Evolutionary conservation across 805 yeast species (phyloP).

Genomic region (Candida chilensis): DNA sequence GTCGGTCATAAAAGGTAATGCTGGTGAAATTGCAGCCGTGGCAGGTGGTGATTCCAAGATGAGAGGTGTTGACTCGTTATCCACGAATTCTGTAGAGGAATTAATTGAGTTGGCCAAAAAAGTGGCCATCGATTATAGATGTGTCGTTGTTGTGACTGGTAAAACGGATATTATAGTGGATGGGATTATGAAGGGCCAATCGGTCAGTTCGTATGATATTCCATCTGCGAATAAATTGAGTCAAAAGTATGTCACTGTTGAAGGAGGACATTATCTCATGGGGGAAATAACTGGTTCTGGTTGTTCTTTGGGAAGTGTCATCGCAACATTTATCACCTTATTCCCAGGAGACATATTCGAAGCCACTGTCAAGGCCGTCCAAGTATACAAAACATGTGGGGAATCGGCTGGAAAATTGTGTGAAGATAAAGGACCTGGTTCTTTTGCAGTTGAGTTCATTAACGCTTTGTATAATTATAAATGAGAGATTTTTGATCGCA

Average conservation of each 20-base stretch:
- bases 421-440: constrained; percentile 39
- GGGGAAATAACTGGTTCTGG: constrained; percentile 75
- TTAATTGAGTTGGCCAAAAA: constrained; percentile 30
- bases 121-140: constrained; percentile 40
- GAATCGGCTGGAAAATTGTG: constrained; percentile 31
- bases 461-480: constrained; percentile 29
- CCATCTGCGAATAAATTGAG: constrained; percentile 6
- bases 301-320: constrained; percentile 69
- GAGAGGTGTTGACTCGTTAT: constrained; percentile 66
- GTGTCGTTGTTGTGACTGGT: constrained; percentile 72
- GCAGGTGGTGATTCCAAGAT: constrained; percentile 24
- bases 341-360: constrained; percentile 24
- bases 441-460: constrained; percentile 37
- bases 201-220: not conserved
- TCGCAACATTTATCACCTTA: constrained; percentile 50
- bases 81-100: constrained; percentile 8
- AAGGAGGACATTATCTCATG: constrained; percentile 59
- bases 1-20: constrained; percentile 75
- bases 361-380: constrained; percentile 47
- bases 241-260: constrained; percentile 20
- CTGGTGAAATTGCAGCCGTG: constrained; percentile 73
- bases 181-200: constrained; percentile 15
- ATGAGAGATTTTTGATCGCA: too few relatives aligned
- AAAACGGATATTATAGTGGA: constrained; percentile 38
- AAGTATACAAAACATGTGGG: constrained; percentile 56